phyloP scores from a whole-genome alignment of 108 stramenopile genomes.

The Skeletonema menzelii region DNA sequence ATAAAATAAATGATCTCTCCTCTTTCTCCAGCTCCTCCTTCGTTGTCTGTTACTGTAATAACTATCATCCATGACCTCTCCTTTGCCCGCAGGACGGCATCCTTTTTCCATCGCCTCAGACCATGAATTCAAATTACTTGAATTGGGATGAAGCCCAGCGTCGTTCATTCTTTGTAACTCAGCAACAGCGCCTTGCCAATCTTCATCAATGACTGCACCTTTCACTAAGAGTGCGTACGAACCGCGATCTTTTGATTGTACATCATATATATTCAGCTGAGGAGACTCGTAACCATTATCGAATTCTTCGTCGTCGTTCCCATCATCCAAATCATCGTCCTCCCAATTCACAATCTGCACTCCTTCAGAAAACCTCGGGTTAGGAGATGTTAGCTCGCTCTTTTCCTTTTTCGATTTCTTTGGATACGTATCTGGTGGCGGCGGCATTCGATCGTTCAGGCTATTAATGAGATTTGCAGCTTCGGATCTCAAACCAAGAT shows the following conservation, averaged over 20 bases:
- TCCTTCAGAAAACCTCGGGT: constrained; percentile 17
- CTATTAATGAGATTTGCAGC: constrained; percentile 51
- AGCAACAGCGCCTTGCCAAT: constrained; percentile 68
- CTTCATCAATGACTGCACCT: constrained; percentile 62
- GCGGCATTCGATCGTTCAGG: constrained; percentile 49
- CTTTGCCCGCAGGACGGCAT: constrained; percentile 20
- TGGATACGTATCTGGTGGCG: neutral
- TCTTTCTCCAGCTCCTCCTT: constrained; percentile 68
- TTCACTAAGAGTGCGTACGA: constrained; percentile 76
- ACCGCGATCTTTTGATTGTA: constrained; percentile 65
- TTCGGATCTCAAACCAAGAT: constrained; percentile 49
- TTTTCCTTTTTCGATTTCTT: constrained; percentile 3
- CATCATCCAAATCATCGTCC: constrained; percentile 47
- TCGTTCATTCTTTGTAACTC: constrained; percentile 71
- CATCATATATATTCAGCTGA: constrained; percentile 34
- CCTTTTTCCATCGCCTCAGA: constrained; percentile 52
- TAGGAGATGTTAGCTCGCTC: neutral
- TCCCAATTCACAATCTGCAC: constrained; percentile 15
- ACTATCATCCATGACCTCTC: constrained; percentile 20
- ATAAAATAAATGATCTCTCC: constrained; percentile 63
- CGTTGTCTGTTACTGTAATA: constrained; percentile 57
- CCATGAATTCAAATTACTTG: constrained; percentile 73
- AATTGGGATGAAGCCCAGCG: constrained; percentile 70
- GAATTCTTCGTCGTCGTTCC: constrained; percentile 51
- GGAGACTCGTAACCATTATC: constrained; percentile 17